Base-by-base conservation (phyloP, 116 monocot genomes). In the Iris pallida region DNA sequence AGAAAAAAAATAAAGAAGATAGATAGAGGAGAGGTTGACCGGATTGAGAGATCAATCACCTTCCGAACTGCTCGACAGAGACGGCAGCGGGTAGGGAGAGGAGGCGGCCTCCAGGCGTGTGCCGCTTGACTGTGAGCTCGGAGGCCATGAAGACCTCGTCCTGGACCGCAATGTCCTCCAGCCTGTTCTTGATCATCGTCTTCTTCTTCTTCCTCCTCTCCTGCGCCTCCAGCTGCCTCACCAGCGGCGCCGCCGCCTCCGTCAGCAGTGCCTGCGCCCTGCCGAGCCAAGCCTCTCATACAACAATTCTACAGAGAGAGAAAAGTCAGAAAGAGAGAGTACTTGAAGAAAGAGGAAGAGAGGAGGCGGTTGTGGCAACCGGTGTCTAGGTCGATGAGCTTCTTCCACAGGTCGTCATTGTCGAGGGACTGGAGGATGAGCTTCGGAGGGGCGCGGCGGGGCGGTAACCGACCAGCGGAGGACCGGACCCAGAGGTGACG, bases 21-120 rank as follows among this genome's bases (percentile, higher is more conserved):
- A 43, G 55, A 57, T 16, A 41, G 46, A 42, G 30, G 30, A 3
- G 30, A 30, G 30, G 30, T 30, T 30, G 30, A 30, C 30, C 30
- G 30, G 30, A 30, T 30, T 30, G 30, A 30, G 16, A 11, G 8
- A 49, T 63, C 53, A 95, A 49, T 63, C 53, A 95, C 95, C 96
- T 91, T 30, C 71, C 89, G 59, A 96, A 96, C 57, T 96, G 96
- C 79, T 96, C 96, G 42, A 96, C 81, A 7, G 89, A 82, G 45
- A 92, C 48, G 6, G 71, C 75, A 5, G 96, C 85, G 20, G 79
- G 81, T 9, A 86, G 48, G n/a, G 96, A 96, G 47, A 96, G 84
- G 53, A 93, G 84, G 5, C 57, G 68, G 2, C 96, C 96, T 12
- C 73, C 76, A 0, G 71, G 70, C 5, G 81, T 89, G 75, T 41